phyloP scores from a whole-genome alignment of 2,329 filamentous ascomycete genomes.

The Botrytis byssoidea region DNA sequence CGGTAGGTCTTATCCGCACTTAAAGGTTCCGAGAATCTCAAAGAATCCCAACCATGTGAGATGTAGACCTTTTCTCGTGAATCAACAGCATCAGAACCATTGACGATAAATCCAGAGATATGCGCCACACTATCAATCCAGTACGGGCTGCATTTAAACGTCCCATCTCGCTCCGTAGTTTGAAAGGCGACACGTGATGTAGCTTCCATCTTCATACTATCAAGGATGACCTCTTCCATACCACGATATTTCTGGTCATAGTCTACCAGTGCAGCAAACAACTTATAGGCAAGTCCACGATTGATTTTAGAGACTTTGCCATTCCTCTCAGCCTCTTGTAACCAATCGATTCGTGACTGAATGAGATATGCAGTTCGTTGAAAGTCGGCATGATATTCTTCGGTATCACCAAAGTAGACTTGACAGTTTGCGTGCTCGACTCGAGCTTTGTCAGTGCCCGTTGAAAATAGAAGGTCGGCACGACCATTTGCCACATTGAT shows the following conservation, averaged over 20 bases:
- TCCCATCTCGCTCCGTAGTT: conserved; percentile 48
- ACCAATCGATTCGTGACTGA: conserved; percentile 18
- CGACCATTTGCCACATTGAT: conserved; percentile 55
- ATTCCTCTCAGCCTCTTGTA: conserved; percentile 19
- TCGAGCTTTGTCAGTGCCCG: conserved; percentile 42
- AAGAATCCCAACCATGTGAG: conserved; percentile 56
- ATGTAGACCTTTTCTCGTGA: conserved; percentile 56
- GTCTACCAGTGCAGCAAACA: conserved; percentile 57
- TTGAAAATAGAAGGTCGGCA: conserved; percentile 58
- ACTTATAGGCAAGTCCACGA: conserved; percentile 68
- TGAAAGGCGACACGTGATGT: conserved; percentile 48
- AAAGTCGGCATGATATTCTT: conserved; percentile 14
- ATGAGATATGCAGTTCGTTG: conserved; percentile 21
- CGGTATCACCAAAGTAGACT: conserved; percentile 17
- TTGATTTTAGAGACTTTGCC: conserved; percentile 67
- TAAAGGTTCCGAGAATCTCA: conserved; percentile 50
- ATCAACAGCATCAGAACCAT: conserved; percentile 47
- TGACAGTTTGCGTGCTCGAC: conserved; percentile 18
- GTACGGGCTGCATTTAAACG: conserved; percentile 55
- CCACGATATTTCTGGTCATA: conserved; percentile 55
- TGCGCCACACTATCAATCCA: conserved; percentile 60
- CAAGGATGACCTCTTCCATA: conserved; percentile 58
- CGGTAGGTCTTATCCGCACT: conserved; percentile 49
- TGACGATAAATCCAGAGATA: conserved; percentile 61
- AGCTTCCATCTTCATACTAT: conserved; percentile 48